These are phyloP conservation scores for Monosporascus sp. DNA, from an alignment of 2,329 filamentous ascomycete genomes.

Conservation along the genomic window DNA sequence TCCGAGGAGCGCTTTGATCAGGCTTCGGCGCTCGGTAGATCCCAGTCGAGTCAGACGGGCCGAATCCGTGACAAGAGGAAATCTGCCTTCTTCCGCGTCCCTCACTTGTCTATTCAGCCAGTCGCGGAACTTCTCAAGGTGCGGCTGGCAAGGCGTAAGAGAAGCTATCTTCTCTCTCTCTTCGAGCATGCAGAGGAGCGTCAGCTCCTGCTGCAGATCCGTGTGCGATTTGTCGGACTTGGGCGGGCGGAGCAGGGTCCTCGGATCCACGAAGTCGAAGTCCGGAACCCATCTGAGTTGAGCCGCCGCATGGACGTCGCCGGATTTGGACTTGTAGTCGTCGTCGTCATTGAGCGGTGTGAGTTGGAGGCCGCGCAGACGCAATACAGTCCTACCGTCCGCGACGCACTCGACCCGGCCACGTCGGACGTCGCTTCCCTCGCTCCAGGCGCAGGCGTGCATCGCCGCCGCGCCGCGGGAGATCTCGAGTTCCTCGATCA, in stretches of 20 bases:
- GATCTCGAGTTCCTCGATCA: slow-evolving; percentile 19
- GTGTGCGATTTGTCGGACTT: slow-evolving; percentile 11
- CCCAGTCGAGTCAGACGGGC: slow-evolving; percentile 2
- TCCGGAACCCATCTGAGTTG: slow-evolving; percentile 26
- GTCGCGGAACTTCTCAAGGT: slow-evolving; percentile 21
- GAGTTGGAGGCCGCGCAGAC: slow-evolving; percentile 16
- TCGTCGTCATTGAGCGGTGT: slow-evolving; percentile 17
- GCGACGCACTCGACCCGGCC: slow-evolving; percentile 14
- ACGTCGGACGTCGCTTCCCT: slow-evolving; percentile 7
- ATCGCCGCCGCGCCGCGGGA: slow-evolving; percentile 9
- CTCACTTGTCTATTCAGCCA: slow-evolving; percentile 23
- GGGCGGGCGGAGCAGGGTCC: slow-evolving; percentile 16
- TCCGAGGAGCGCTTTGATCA: slow-evolving; percentile 9
- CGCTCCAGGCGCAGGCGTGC: slow-evolving; percentile 9
- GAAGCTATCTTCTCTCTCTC: slow-evolving; percentile 13
- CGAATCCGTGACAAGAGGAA: slow-evolving; percentile 10
- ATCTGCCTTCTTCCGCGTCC: slow-evolving; percentile 3
- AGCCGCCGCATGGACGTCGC: slow-evolving; percentile 22
- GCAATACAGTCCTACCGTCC: slow-evolving; percentile 10
- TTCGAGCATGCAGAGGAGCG: slow-evolving; percentile 22
- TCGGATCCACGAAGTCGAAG: slow-evolving; percentile 24
- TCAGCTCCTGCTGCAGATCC: slow-evolving; percentile 23
- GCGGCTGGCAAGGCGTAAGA: slow-evolving; percentile 15
- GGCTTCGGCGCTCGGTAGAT: neutral
- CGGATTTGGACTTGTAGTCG: slow-evolving; percentile 4